These are phyloP conservation scores for Aspergillus cejpii DNA, from an alignment of 2,329 filamentous ascomycete species.

Conservation along the genomic window DNA sequence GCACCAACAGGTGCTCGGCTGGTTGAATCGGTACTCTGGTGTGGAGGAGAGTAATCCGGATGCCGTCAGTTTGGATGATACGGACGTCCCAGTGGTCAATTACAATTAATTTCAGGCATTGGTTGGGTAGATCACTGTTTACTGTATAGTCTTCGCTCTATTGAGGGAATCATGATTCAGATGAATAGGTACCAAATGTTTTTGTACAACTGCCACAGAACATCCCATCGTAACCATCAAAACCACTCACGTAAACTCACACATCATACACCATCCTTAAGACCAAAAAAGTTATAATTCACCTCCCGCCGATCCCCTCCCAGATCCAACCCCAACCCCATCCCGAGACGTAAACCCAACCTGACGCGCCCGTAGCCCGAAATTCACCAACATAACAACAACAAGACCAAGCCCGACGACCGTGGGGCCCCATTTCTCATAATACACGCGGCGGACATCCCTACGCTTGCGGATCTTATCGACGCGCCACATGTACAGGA, in stretches of 20 bases:
- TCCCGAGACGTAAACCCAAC: constrained; percentile 24
- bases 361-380: constrained; percentile 66
- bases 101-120: constrained; percentile 14
- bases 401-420: constrained; percentile 68
- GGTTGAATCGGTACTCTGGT: constrained; percentile 53
- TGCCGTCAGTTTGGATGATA: constrained; percentile 31
- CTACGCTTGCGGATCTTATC: constrained; percentile 73
- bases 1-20: constrained; percentile 75
- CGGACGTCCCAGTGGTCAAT: constrained; percentile 29
- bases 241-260: too few relatives aligned
- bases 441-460: constrained; percentile 69
- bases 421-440: constrained; percentile 81
- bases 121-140: background rate
- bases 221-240: too few relatives aligned
- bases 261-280: background rate
- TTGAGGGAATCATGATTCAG: too few relatives aligned
- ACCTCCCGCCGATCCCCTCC: constrained; percentile 1
- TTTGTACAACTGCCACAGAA: too few relatives aligned
- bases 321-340: background rate
- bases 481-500: constrained; percentile 82
- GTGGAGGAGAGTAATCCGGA: constrained; percentile 24
- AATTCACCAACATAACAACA: constrained; percentile 68
- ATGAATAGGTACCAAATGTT: too few relatives aligned
- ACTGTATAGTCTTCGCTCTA: too few relatives aligned
- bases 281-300: constrained; percentile 5